Percentiles rank a stretch among this genome's conserved stretches.
These are phyloP conservation scores for Cladophialophora psammophila DNA, from an alignment of 2,329 filamentous ascomycete genomes.

Conservation along the genomic window DNA sequence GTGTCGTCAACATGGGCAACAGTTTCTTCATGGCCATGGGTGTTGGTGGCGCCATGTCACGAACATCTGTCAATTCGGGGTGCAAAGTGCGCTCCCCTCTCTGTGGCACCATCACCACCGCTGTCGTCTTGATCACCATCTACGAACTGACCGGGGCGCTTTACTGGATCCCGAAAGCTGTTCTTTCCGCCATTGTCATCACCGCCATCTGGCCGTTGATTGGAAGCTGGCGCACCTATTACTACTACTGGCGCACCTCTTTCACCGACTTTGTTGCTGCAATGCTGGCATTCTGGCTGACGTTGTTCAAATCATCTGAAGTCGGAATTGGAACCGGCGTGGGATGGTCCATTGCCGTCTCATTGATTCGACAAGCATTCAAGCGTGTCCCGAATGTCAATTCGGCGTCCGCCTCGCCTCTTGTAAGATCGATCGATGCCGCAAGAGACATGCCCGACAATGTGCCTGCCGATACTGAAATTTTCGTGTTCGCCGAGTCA, in stretches of 20 bases:
- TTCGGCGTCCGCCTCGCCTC: conserved; percentile 43
- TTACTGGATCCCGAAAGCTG: conserved; percentile 72
- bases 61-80: conserved; percentile 71
- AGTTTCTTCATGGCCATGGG: conserved; percentile 70
- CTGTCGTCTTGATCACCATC: conserved; percentile 67
- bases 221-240: conserved; percentile 65
- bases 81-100: conserved; percentile 69
- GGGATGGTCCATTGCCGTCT: conserved; percentile 69
- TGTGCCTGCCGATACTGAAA: conserved; percentile 58
- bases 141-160: conserved; percentile 67
- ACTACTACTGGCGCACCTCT: conserved; percentile 69
- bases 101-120: conserved; percentile 66
- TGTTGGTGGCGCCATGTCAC: conserved; percentile 70
- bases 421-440: conserved; percentile 41
- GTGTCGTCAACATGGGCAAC: conserved; percentile 68
- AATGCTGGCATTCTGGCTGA: conserved; percentile 70
- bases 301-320: conserved; percentile 67
- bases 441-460: conserved; percentile 33
- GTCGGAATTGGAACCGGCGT: conserved; percentile 66
- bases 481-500: conserved; percentile 65
- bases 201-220: conserved; percentile 70
- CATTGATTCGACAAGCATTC: conserved; percentile 65
- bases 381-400: conserved; percentile 49
- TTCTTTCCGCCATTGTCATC: conserved; percentile 70
- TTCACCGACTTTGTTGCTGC: conserved; percentile 69